Conservation (phyloP, 345 rosid genomes). For the Boechera divaricarpa region DNA sequence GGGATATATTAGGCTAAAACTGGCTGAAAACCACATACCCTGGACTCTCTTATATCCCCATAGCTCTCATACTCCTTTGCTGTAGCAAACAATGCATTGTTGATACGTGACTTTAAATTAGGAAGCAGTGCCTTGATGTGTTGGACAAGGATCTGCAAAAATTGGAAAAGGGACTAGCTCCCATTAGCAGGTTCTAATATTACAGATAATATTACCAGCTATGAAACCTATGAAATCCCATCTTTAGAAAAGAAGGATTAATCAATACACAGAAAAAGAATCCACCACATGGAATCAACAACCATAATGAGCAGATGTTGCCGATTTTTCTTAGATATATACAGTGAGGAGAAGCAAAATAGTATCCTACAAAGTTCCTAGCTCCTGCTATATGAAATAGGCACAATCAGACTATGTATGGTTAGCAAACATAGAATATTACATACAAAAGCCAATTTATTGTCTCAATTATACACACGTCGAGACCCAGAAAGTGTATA, state of each 20-base stretch:
- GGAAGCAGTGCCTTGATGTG: slow-evolving; percentile 89
- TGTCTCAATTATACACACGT: slow-evolving; percentile 8
- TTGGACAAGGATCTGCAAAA: slow-evolving; percentile 79
- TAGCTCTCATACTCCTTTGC: slow-evolving; percentile 95
- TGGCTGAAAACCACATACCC: slow-evolving; percentile 51
- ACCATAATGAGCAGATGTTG: neutral
- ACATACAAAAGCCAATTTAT: neutral
- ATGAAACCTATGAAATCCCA: neutral
- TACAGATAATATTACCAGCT: slow-evolving; percentile 17
- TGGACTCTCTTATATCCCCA: slow-evolving; percentile 90
- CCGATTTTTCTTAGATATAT: neutral
- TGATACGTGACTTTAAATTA: slow-evolving; percentile 76
- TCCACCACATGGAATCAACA: neutral
- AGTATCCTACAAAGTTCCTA: slow-evolving; percentile 8
- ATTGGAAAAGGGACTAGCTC: slow-evolving; percentile 8
- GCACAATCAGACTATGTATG: neutral
- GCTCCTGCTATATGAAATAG: neutral
- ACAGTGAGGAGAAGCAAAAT: neutral
- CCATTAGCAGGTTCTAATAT: slow-evolving; percentile 14
- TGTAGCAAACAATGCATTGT: slow-evolving; percentile 67
- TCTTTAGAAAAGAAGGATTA: neutral
- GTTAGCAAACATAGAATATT: neutral
- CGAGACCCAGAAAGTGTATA: neutral
- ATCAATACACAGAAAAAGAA: neutral
- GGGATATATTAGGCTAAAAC: neutral